These are phyloP conservation scores for Melanomma pulvis-pyrius DNA, from an alignment of 495 filamentous ascomycete genomes.

Conservation along the genomic window DNA sequence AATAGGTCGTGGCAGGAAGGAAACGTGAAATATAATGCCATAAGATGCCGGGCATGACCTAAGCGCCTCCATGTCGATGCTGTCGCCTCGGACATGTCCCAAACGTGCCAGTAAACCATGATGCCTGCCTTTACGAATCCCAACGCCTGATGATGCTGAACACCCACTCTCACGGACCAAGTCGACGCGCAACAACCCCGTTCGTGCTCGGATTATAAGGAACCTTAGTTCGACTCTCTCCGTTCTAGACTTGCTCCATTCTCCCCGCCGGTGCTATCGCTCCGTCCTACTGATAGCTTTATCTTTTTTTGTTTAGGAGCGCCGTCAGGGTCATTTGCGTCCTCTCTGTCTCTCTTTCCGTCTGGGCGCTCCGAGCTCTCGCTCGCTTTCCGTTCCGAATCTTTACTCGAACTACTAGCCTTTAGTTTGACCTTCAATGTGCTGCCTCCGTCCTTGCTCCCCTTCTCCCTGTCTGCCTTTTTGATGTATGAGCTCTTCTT, in stretches of 20 bases:
- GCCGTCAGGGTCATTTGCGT: slow-evolving; percentile 18
- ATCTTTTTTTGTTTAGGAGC: slow-evolving; percentile 37
- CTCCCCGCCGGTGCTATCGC: background rate
- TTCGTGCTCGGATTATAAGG: background rate
- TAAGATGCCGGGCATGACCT: background rate
- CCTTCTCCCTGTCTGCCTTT: slow-evolving; percentile 36
- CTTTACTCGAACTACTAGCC: slow-evolving; percentile 8
- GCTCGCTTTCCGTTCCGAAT: slow-evolving; percentile 23
- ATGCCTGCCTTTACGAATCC: background rate
- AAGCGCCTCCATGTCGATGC: slow-evolving; percentile 2
- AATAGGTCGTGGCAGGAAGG: background rate
- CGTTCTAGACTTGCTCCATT: background rate
- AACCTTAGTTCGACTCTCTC: background rate
- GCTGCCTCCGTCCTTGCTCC: slow-evolving; percentile 20
- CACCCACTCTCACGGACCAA: background rate
- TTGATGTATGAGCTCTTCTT: slow-evolving; percentile 41
- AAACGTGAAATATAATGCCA: background rate
- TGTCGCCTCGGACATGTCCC: background rate
- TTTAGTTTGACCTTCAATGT: slow-evolving; percentile 34
- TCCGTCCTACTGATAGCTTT: slow-evolving; percentile 20
- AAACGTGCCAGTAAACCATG: background rate
- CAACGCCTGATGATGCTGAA: slow-evolving; percentile 24
- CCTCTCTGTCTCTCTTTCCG: slow-evolving; percentile 37
- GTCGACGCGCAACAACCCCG: background rate
- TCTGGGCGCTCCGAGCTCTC: slow-evolving; percentile 21